Conservation (phyloP, 768 basidiomycete genomes). For the Podaxis carcinomalis region DNA sequence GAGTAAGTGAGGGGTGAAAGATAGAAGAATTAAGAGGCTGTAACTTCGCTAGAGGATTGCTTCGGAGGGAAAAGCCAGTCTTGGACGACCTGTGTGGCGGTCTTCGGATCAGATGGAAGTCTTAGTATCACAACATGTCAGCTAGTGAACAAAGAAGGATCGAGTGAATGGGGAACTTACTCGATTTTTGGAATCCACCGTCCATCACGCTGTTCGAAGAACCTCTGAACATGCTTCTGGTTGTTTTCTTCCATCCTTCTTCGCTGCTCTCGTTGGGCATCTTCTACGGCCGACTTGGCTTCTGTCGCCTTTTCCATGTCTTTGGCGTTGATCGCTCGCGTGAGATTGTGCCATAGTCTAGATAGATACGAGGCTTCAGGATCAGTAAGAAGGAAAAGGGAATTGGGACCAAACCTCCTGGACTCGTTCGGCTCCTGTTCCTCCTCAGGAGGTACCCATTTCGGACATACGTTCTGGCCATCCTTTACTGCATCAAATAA, state of each 20-base stretch:
- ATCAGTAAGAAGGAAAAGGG: not conserved
- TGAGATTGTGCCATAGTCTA: slow-evolving; percentile 81
- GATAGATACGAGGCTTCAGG: not conserved
- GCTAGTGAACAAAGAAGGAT: slow-evolving; percentile 6
- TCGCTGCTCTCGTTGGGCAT: slow-evolving; percentile 82
- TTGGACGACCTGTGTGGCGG: slow-evolving; percentile 62
- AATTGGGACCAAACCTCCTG: slow-evolving; percentile 50
- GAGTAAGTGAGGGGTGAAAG: not conserved
- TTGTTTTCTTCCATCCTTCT: slow-evolving; percentile 72
- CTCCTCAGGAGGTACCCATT: slow-evolving; percentile 79
- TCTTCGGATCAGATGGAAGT: slow-evolving; percentile 63
- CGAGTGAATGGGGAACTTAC: slow-evolving; percentile 21
- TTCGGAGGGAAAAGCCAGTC: slow-evolving; percentile 69
- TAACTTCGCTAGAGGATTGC: not conserved
- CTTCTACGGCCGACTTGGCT: slow-evolving; percentile 88
- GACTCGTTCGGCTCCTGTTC: slow-evolving; percentile 93
- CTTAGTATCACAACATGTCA: slow-evolving; percentile 32
- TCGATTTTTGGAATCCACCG: slow-evolving; percentile 79
- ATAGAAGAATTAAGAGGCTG: not conserved
- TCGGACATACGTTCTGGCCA: slow-evolving; percentile 69
- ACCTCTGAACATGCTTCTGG: slow-evolving; percentile 65
- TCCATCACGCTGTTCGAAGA: slow-evolving; percentile 73
- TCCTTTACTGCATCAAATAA: slow-evolving; percentile 84
- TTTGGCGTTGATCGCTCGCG: slow-evolving; percentile 76
- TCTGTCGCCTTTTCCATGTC: slow-evolving; percentile 95